Evolutionary conservation across 345 rosid species (phyloP).

Genomic region (Populus simonii): DNA sequence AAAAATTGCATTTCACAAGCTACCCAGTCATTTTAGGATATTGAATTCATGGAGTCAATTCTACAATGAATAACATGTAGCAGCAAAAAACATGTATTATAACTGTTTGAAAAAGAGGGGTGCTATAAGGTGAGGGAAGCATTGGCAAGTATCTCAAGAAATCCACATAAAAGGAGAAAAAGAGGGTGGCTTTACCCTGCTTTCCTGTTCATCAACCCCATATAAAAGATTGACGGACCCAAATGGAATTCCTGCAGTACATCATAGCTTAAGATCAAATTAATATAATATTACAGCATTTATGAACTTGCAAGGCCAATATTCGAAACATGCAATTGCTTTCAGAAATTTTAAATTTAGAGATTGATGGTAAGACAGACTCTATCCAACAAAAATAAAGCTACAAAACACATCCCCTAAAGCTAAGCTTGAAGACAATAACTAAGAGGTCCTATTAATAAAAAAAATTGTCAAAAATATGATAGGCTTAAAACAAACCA

Average conservation of each 20-base stretch:
- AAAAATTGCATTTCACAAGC: slow-evolving; percentile 17
- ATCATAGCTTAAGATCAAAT: slow-evolving; percentile 17
- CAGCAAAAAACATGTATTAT: neutral
- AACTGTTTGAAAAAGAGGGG: neutral
- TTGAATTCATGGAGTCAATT: neutral
- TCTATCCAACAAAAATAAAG: slow-evolving; percentile 1
- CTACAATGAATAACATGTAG: neutral
- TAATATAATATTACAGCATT: slow-evolving; percentile 3
- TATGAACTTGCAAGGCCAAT: neutral
- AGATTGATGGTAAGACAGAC: neutral
- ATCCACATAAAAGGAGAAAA: slow-evolving; percentile 5
- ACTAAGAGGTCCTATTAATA: neutral
- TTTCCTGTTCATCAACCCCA: slow-evolving; percentile 97
- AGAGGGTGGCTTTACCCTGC: slow-evolving; percentile 58
- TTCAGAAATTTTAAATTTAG: neutral
- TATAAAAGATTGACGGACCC: slow-evolving; percentile 89
- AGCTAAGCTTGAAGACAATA: neutral
- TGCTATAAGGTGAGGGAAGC: neutral
- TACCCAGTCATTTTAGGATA: neutral
- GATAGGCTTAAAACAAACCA: neutral
- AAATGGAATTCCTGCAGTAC: slow-evolving; percentile 79
- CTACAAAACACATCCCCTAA: neutral
- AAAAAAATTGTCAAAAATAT: neutral
- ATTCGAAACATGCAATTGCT: neutral
- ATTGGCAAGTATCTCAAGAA: neutral